Evolutionary conservation across 495 filamentous ascomycete species (phyloP).

Genomic region (Hypoxylon perforatum): DNA sequence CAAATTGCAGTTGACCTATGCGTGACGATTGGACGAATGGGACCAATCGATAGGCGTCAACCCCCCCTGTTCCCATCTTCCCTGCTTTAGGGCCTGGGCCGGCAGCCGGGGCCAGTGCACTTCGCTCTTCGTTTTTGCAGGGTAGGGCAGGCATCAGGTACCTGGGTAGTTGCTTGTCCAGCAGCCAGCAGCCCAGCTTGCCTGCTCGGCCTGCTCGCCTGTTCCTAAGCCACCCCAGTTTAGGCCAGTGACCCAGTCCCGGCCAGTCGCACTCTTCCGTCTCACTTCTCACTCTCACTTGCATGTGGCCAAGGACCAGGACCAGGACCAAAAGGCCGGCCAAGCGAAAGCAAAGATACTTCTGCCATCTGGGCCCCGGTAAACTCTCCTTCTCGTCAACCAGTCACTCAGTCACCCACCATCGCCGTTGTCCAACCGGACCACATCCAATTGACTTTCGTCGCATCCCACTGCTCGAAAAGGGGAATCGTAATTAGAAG

Average conservation of each 20-base stretch:
- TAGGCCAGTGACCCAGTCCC: too few species aligned
- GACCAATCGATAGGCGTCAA: constrained; percentile 9
- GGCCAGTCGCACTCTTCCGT: too few species aligned
- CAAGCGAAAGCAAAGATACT: constrained; percentile 27
- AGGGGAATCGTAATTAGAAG: constrained; percentile 18
- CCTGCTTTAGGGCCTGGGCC: constrained; percentile 31
- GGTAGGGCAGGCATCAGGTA: constrained; percentile 1
- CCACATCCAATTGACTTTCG: constrained; percentile 42
- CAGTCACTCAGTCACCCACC: constrained; percentile 19
- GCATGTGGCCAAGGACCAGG: too few species aligned
- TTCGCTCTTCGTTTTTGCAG: constrained; percentile 19
- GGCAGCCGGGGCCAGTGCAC: constrained; percentile 33
- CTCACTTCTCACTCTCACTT: too few species aligned
- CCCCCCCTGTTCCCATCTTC: constrained; percentile 31
- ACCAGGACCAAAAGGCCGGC: not conserved
- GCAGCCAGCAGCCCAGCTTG: constrained; percentile 8
- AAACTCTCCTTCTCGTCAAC: constrained; percentile 35
- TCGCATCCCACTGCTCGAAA: constrained; percentile 37
- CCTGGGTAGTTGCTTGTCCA: too few species aligned
- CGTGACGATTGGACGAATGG: constrained; percentile 33
- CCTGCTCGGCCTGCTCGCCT: too few species aligned
- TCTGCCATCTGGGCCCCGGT: constrained; percentile 34
- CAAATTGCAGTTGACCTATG: constrained; percentile 42
- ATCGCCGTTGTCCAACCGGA: constrained; percentile 40
- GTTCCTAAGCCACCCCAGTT: too few species aligned